Evolutionary conservation across 2,329 filamentous ascomycete genomes (phyloP).

Genomic region (Acephala macrosclerotiorum): DNA sequence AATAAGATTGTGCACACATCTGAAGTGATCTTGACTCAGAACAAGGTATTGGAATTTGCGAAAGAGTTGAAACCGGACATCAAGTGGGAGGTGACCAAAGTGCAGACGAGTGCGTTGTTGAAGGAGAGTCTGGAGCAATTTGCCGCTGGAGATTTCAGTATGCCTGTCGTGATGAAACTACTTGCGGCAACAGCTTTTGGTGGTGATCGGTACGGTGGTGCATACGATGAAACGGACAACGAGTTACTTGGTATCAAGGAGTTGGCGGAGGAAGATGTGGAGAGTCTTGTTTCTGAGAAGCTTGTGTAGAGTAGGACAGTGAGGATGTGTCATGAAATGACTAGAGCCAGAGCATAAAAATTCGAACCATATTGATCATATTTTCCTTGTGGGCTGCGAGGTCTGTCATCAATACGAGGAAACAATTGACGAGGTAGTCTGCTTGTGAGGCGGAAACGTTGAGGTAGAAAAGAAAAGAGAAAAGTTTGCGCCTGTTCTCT

Average conservation of each 20-base stretch:
- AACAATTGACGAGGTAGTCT: not conserved
- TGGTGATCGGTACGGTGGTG: slow-evolving; percentile 44
- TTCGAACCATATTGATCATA: not conserved
- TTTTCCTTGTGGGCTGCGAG: too few relatives aligned
- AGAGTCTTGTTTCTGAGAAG: slow-evolving; percentile 32
- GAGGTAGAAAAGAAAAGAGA: too few relatives aligned
- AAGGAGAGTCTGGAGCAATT: slow-evolving; percentile 30
- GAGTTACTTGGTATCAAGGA: slow-evolving; percentile 72
- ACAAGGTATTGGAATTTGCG: slow-evolving; percentile 27
- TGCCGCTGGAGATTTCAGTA: slow-evolving; percentile 37
- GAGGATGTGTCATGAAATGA: not conserved
- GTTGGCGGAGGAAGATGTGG: slow-evolving; percentile 58
- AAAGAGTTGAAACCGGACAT: slow-evolving; percentile 32
- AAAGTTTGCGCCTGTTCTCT: too few relatives aligned
- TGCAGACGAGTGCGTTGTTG: slow-evolving; percentile 23
- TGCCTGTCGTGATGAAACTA: slow-evolving; percentile 42
- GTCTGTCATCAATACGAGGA: not conserved
- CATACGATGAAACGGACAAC: slow-evolving; percentile 55
- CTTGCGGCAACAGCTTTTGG: slow-evolving; percentile 44
- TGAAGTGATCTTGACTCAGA: slow-evolving; percentile 34
- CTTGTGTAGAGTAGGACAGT: slow-evolving; percentile 18
- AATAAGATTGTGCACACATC: slow-evolving; percentile 30
- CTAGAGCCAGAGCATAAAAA: not conserved
- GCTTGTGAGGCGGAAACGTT: too few relatives aligned
- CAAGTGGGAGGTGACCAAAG: slow-evolving; percentile 35